Evolutionary conservation across 1,139 yeast genomes (phyloP).

Genomic region (Taphrina communis): DNA sequence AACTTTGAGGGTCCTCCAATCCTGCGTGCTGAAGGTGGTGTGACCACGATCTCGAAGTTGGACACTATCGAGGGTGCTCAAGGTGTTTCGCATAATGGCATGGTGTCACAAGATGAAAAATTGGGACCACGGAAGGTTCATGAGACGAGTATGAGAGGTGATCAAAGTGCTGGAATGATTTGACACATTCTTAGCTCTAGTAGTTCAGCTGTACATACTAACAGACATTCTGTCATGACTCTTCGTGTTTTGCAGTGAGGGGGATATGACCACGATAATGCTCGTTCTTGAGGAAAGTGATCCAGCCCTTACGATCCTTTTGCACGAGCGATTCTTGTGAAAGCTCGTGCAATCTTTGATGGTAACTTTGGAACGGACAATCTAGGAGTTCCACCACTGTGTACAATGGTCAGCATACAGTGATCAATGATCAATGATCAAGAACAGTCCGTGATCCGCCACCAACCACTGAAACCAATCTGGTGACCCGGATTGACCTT

Average conservation of each 20-base stretch:
- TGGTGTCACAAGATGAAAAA: neutral
- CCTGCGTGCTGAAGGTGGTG: constrained; percentile 22
- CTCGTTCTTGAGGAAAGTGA: too few species aligned
- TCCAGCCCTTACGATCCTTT: too few species aligned
- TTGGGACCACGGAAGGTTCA: constrained; percentile 11
- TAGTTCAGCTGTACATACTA: too few species aligned
- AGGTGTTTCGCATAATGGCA: neutral
- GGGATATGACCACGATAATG: too few species aligned
- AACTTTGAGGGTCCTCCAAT: constrained; percentile 35
- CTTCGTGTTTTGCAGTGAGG: too few species aligned
- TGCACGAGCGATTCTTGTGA: too few species aligned
- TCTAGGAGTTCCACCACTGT: too few species aligned
- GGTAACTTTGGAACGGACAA: too few species aligned
- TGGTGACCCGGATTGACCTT: too few species aligned
- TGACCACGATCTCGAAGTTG: neutral
- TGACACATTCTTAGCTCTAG: neutral
- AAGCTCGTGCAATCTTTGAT: too few species aligned
- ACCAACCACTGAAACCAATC: neutral
- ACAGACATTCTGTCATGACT: too few species aligned
- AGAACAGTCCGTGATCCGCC: neutral
- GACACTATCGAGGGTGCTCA: constrained; percentile 12
- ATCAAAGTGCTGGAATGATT: constrained; percentile 9
- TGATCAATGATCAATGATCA: neutral
- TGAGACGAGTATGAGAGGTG: neutral
- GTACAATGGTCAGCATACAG: too few species aligned